Conservation (phyloP, 2,329 filamentous ascomycete species). For the Knufia petricola region DNA sequence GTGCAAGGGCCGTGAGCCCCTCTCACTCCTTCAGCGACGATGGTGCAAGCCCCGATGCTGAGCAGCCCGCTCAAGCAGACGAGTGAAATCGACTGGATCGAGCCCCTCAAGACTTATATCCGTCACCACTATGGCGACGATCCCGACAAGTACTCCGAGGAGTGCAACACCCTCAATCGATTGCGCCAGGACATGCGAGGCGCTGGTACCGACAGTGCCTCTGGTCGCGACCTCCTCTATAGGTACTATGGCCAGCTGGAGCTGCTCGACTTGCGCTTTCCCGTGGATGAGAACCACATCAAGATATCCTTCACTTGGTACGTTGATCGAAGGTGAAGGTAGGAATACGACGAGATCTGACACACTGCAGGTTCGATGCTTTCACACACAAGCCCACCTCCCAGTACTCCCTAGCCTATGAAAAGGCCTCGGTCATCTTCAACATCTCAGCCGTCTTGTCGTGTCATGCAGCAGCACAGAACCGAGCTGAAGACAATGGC, state of each 20-base stretch:
- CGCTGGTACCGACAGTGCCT: slow-evolving; percentile 90
- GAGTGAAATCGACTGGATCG: slow-evolving; percentile 97
- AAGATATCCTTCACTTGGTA: slow-evolving; percentile 99
- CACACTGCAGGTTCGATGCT: slow-evolving; percentile 76
- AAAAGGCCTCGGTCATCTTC: slow-evolving; percentile 98
- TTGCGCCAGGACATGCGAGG: slow-evolving; percentile 97
- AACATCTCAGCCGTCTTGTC: slow-evolving; percentile 97
- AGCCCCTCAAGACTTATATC: slow-evolving; percentile 86
- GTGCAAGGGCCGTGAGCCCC: not conserved
- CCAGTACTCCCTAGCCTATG: slow-evolving; percentile 92
- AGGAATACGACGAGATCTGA: slow-evolving; percentile 7
- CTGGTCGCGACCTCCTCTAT: slow-evolving; percentile 85
- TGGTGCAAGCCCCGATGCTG: slow-evolving; percentile 89
- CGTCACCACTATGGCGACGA: slow-evolving; percentile 90
- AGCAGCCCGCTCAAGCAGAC: slow-evolving; percentile 86
- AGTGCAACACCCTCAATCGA: slow-evolving; percentile 88
- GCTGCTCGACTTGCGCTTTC: slow-evolving; percentile 85
- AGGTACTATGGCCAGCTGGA: slow-evolving; percentile 97
- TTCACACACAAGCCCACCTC: slow-evolving; percentile 97
- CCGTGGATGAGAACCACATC: slow-evolving; percentile 97
- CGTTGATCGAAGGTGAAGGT: slow-evolving; percentile 15
- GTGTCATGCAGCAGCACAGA: slow-evolving; percentile 88
- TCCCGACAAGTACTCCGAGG: slow-evolving; percentile 87
- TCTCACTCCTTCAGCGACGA: slow-evolving; percentile 30
- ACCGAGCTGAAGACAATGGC: slow-evolving; percentile 80